phyloP scores from a whole-genome alignment of 495 filamentous ascomycete species.

The Alectoria sarmentosa region DNA sequence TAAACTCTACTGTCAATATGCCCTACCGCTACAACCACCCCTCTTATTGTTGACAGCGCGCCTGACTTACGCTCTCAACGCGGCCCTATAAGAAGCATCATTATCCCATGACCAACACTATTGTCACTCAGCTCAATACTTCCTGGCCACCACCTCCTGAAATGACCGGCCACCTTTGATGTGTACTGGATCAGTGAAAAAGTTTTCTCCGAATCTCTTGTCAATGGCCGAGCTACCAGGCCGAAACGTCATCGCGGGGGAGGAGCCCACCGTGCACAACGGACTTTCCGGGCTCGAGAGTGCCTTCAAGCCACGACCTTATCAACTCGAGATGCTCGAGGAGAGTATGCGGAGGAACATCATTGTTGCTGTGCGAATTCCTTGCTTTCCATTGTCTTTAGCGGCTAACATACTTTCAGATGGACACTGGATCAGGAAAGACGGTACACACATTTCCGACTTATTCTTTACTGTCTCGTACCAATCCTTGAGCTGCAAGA shows the following conservation, averaged over 20 bases:
- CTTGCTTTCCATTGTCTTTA: not conserved
- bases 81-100: too few species aligned
- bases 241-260: not conserved
- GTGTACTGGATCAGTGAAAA: not conserved
- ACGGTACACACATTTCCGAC: conserved; percentile 39
- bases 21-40: too few species aligned
- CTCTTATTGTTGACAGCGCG: too few species aligned
- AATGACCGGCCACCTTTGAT: not conserved
- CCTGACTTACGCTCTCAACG: too few species aligned
- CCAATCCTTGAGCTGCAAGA: too few species aligned
- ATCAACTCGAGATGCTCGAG: conserved; percentile 89
- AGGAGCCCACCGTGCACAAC: not conserved
- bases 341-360: conserved; percentile 51
- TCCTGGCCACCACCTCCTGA: not conserved
- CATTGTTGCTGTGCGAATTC: conserved; percentile 63
- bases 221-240: not conserved
- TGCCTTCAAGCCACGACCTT: conserved; percentile 40
- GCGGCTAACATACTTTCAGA: conserved; percentile 40
- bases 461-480: too few species aligned
- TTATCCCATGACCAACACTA: not conserved
- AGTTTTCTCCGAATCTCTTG: not conserved
- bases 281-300: not conserved
- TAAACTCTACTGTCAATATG: too few species aligned
- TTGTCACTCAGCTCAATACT: not conserved
- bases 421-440: conserved; percentile 93